Evolutionary conservation across 805 yeast genomes (phyloP), one percentile per base, ranked within the genome.

Genomic region (Kuraishia piskuri): DNA sequence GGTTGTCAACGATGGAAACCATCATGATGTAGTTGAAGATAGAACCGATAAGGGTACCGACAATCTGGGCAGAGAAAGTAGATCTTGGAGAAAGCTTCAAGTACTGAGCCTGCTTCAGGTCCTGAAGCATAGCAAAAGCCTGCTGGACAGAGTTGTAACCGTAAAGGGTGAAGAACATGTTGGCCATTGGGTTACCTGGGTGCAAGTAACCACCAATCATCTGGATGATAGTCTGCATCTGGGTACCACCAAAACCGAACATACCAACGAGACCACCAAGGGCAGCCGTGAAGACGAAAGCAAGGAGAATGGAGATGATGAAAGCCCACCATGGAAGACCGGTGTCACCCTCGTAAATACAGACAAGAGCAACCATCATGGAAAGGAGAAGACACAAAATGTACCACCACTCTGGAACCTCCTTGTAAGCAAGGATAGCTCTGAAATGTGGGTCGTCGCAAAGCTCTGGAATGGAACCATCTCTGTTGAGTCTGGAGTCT

Each of bases 341-440:
- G 0, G 80, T 72, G 47, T 75, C 69, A 67, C 75, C 76, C 1
- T 65, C 67, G 47, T 70, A 61, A 37, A 76, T 63, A 26, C 71
- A 62, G 10, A 70, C 72, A 23, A 63, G 74, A 66, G 75, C 65
- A 47, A 77, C 66, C 2, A 71, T 57, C 8, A 82, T 69, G 24
- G 83, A 70, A 14, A 70, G 57, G n/a, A 79, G 53, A 46, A 83
- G 70, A 17, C 79, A 68, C 2, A 66, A 55, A 3, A 68, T 60
- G 59, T 77, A 85, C 88, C 90, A 84, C 83, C 84, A 82, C 58
- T 82, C 86, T 1, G 95, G 94, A 21, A 83, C 88, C 57, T 85
- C 90, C 44, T 75, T 75, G 64, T 85, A 84, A 53, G 66, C 69
- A 48, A 59, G 62, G 85, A 84, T 83, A 55, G 83, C 73, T 56